Conservation (phyloP, 768 basidiomycete species). For the Leccinum uliginosum region DNA sequence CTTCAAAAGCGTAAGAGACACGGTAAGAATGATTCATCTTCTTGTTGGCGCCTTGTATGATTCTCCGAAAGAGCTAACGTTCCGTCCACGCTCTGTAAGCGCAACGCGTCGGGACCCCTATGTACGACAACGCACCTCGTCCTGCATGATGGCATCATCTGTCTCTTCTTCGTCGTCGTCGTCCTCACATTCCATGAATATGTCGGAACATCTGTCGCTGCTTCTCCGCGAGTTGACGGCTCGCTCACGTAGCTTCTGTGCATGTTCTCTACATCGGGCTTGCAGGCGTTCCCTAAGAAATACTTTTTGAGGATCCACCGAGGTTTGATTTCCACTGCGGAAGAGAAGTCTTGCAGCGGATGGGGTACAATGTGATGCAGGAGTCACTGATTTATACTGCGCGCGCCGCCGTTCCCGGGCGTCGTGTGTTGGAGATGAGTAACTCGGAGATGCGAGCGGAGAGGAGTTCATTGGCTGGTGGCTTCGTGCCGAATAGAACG, state of each 20-base stretch:
- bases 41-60: constrained; percentile 51
- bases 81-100: constrained; percentile 5
- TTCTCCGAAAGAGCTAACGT: constrained; percentile 59
- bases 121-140: constrained; percentile 41
- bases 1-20: constrained; percentile 61
- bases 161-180: constrained; percentile 53
- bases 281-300: constrained; percentile 60
- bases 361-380: constrained; percentile 21
- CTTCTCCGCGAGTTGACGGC: constrained; percentile 37
- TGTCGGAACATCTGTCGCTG: constrained; percentile 48
- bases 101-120: constrained; percentile 1
- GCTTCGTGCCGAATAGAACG: constrained; percentile 27
- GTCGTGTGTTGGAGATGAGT: constrained; percentile 42
- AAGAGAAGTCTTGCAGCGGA: constrained; percentile 14
- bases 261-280: constrained; percentile 59
- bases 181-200: constrained; percentile 42
- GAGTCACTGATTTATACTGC: constrained; percentile 47
- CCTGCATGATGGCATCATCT: constrained; percentile 56
- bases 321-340: constrained; percentile 8
- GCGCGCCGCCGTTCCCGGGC: constrained; percentile 47
- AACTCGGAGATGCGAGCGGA: constrained; percentile 44
- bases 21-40: constrained; percentile 52
- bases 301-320: constrained; percentile 46
- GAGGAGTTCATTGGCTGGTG: constrained; percentile 45
- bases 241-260: constrained; percentile 49